Conservation (phyloP, 225 moss, liverwort and hornwort species). For the Rhytidiadelphus loreus region DNA sequence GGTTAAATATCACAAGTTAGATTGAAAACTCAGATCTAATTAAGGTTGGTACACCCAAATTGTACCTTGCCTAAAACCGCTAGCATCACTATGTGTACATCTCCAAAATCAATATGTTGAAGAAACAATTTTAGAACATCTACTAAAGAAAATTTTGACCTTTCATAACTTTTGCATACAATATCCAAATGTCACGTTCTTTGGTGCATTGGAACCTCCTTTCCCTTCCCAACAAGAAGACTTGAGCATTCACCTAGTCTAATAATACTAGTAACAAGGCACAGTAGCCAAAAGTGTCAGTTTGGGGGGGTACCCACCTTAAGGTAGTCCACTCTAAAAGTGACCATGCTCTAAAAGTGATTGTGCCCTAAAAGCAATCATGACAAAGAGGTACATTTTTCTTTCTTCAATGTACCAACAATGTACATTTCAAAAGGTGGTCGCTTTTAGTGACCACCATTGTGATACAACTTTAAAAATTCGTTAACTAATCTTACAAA, state of each 20-base stretch:
- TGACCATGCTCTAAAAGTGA: too few relatives aligned
- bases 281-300: neutral
- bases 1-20: neutral
- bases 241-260: neutral
- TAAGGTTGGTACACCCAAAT: neutral
- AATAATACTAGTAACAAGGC: neutral
- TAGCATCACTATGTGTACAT: fast-evolving
- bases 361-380: too few relatives aligned
- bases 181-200: neutral
- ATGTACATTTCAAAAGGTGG: too few relatives aligned
- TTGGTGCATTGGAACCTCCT: neutral
- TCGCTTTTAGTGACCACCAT: too few relatives aligned
- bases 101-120: neutral
- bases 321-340: too few relatives aligned
- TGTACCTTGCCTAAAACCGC: fast-evolving
- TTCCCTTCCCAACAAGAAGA: neutral
- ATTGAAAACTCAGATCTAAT: neutral
- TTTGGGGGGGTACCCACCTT: too few relatives aligned
- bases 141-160: neutral
- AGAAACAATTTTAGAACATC: neutral
- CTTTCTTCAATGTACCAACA: too few relatives aligned
- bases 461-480: too few relatives aligned
- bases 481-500: too few relatives aligned
- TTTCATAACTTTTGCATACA: neutral
- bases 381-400: too few relatives aligned